Evolutionary conservation across 2,329 filamentous ascomycete genomes (phyloP).

Genomic region (Uncinocarpus reesii): DNA sequence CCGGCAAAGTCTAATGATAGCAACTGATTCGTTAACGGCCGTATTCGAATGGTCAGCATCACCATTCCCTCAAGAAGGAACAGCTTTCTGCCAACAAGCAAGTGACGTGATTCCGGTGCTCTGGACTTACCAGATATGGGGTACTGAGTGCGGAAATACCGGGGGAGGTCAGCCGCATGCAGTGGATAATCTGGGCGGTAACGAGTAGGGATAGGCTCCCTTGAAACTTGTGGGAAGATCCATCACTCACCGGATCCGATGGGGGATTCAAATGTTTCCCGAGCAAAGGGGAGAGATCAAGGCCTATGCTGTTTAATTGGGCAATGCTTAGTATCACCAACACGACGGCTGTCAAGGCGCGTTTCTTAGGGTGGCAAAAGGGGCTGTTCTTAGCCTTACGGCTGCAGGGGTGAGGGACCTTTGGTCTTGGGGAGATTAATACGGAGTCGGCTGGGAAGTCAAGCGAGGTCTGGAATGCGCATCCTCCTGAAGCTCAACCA

Average conservation of each 20-base stretch:
- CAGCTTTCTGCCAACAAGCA: no score
- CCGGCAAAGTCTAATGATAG: not conserved
- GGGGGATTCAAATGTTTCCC: not conserved
- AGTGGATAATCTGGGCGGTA: not conserved
- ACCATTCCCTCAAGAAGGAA: no score
- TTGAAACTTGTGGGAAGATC: not conserved
- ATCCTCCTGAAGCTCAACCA: no score
- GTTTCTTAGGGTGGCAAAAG: not conserved
- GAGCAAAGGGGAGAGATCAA: not conserved
- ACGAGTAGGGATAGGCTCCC: not conserved
- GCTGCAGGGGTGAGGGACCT: not conserved
- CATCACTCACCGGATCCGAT: slow-evolving; percentile 1
- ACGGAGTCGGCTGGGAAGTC: not conserved
- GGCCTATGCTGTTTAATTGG: slow-evolving; percentile 2
- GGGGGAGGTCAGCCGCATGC: slow-evolving; percentile 6
- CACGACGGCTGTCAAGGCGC: not conserved
- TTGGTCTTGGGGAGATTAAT: not conserved
- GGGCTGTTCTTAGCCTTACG: not conserved
- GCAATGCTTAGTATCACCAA: not conserved
- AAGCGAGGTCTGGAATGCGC: not conserved
- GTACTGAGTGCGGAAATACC: not conserved
- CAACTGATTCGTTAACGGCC: slow-evolving; percentile 1
- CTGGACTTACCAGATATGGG: slow-evolving; percentile 5
- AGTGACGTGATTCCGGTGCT: no score
- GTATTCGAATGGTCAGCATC: slow-evolving; percentile 6